phyloP scores from a whole-genome alignment of 2,329 filamentous ascomycete species.

The Leptographium flavum region DNA sequence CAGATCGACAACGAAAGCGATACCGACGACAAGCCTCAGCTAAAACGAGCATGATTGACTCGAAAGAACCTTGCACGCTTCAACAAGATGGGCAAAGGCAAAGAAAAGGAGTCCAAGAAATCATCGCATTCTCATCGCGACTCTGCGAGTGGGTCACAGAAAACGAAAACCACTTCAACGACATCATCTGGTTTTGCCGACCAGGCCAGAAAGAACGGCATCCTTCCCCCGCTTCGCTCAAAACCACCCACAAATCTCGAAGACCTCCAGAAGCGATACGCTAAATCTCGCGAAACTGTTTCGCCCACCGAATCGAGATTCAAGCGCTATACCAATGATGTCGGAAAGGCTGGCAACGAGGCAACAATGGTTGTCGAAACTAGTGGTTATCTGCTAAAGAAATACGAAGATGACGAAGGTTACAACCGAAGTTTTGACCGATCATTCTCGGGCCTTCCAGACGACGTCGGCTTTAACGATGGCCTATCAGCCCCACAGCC shows the following conservation, averaged over 20 bases:
- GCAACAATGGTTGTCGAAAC: background rate
- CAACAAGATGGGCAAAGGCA: background rate
- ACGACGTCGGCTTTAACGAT: background rate
- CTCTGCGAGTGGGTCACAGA: background rate
- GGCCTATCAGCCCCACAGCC: background rate
- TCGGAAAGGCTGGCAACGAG: background rate
- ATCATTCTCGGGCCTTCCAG: background rate
- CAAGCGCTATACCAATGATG: background rate
- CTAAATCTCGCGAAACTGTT: background rate
- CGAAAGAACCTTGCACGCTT: background rate
- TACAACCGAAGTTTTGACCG: background rate
- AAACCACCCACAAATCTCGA: background rate
- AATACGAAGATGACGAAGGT: background rate
- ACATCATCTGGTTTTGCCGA: background rate
- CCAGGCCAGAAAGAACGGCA: background rate
- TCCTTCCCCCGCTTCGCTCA: background rate
- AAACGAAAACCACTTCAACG: background rate
- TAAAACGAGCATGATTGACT: background rate
- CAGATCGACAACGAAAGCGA: too few relatives aligned
- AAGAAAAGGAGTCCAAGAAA: too few relatives aligned
- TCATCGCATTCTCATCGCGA: background rate
- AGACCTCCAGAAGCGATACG: background rate
- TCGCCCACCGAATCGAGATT: background rate
- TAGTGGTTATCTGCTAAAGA: background rate
- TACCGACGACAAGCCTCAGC: too few relatives aligned